Evolutionary conservation across 345 rosid species (phyloP), one percentile per base, ranked within the genome.

Genomic region (Stellera chamaejasme): DNA sequence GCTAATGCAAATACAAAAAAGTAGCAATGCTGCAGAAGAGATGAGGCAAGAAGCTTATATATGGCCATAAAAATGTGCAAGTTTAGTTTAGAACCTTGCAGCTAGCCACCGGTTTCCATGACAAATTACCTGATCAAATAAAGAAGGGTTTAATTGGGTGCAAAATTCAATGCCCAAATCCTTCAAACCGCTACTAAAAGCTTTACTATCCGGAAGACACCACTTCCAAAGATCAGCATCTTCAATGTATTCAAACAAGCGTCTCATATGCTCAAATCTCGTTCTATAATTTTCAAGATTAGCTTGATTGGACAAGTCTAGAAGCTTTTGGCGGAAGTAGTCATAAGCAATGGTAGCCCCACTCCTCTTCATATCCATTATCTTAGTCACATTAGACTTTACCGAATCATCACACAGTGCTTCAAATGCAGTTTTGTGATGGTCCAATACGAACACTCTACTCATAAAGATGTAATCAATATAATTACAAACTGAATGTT

Each of bases 261-360:
- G 74, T 58, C 88, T 69, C 68, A 73, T 52, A 48, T 74, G 69
- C 55, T 73, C 73, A 16, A 79, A 78, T 41, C 75, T 76, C 36
- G 14, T 16, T 13, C 61, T 15, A 10, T 27, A 52, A 13, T 43
- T 13, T 15, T 43, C 14, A 1, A 14, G 27, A 48, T 48, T 16
- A 43, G 45, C 26, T 10, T 15, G 50, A 58, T 48, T 53, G 65
- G 67, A 52, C 15, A 41, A 48, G 10, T 66, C 67, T 2, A 6
- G 10, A 42, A 87, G 61, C 66, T 77, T 83, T 49, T 69, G 56
- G 65, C 66, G 82, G 66, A 87, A 87, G 66, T 82, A 87, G 65
- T 84, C 95, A 48, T 51, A 82, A 41, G 95, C 91, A 75, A 87
- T 80, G 4, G 83, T 84, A 2, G 88, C 91, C 6, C 95, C 95